Evolutionary conservation across 331 rosid genomes (phyloP).

Genomic region (Acacia pycnantha): DNA sequence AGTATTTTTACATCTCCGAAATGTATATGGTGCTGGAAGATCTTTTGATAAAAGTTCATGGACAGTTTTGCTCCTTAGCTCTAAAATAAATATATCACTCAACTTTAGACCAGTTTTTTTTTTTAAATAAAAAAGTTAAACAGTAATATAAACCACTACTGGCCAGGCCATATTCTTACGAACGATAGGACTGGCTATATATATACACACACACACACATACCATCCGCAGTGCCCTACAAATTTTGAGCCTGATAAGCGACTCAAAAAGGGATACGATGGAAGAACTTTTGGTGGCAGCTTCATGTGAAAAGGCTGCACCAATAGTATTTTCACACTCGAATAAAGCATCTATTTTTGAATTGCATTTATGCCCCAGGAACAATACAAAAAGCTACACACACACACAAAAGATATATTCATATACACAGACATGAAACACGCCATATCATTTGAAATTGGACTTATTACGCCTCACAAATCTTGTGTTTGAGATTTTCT

Average conservation of each 20-base stretch:
- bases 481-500: conserved; percentile 9
- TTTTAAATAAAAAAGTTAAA: neutral
- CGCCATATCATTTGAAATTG: neutral
- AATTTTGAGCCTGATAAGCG: conserved; percentile 37
- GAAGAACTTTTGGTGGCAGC: conserved; percentile 47
- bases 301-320: conserved; percentile 44
- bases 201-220: neutral
- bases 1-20: no score
- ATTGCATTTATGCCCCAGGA: conserved; percentile 31
- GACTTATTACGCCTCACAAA: neutral
- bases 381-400: conserved; percentile 34
- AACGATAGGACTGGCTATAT: neutral
- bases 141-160: neutral
- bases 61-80: no score
- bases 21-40: no score
- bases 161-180: conserved; percentile 14
- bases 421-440: neutral
- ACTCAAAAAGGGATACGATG: conserved; percentile 27
- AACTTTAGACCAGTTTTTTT: neutral
- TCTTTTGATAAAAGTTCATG: no score
- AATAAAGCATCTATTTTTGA: conserved; percentile 37
- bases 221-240: conserved; percentile 42
- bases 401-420: neutral
- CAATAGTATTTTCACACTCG: conserved; percentile 23
- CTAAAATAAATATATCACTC: no score